These are phyloP conservation scores for Phytophthora kernoviae DNA, from an alignment of 352 stramenopile genomes.

Conservation along the genomic window DNA sequence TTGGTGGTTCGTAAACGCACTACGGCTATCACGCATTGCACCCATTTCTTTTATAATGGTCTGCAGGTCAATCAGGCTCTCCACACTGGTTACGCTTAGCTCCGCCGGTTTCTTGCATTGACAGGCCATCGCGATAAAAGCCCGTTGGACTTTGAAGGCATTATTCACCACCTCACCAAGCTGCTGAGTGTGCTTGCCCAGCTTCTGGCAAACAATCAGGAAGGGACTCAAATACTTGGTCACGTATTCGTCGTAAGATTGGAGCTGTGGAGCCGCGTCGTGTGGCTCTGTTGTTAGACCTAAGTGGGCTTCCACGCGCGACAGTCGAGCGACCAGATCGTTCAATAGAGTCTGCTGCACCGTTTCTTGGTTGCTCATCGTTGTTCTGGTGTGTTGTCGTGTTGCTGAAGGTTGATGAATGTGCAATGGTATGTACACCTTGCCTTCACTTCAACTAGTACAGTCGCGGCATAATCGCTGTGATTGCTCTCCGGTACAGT, in stretches of 20 bases:
- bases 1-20: conserved; percentile 83
- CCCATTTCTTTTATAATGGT: conserved; percentile 82
- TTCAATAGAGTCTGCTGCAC: background rate
- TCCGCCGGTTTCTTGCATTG: conserved; percentile 92
- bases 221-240: conserved; percentile 84
- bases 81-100: conserved; percentile 42
- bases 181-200: conserved; percentile 80
- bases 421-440: background rate
- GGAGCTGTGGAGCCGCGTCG: conserved; percentile 52
- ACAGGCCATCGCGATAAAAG: conserved; percentile 93
- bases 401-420: background rate
- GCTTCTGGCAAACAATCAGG: conserved; percentile 67
- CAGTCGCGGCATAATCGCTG: background rate
- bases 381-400: background rate
- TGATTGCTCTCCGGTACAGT: background rate
- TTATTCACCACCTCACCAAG: conserved; percentile 87
- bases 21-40: conserved; percentile 78
- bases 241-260: conserved; percentile 93
- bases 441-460: background rate
- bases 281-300: background rate
- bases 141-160: conserved; percentile 89
- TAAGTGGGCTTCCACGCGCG: background rate
- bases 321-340: background rate
- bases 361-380: background rate
- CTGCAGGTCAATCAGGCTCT: conserved; percentile 77